Percentiles rank a stretch among this genome's conserved stretches.
These are phyloP conservation scores for Amanita molliuscula DNA, from an alignment of 768 basidiomycete genomes.

Conservation along the genomic window DNA sequence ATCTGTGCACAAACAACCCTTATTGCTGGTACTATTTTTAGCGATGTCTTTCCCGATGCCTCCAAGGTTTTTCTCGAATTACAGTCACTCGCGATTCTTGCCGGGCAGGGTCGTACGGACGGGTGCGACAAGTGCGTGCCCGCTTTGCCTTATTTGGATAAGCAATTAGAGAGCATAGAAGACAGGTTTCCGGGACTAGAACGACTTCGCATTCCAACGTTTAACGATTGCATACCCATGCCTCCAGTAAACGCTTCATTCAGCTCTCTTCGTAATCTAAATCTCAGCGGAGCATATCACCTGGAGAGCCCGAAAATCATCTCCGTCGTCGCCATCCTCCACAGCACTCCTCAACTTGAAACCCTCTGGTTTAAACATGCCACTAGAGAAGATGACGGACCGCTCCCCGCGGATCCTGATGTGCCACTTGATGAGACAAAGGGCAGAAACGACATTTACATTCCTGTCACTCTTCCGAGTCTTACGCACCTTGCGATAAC, in stretches of 20 bases:
- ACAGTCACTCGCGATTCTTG: not conserved
- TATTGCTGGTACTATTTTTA: not conserved
- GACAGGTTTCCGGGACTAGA: not conserved
- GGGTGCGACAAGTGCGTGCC: no score
- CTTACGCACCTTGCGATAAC: conserved; percentile 5
- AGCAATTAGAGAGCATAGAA: not conserved
- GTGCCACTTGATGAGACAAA: not conserved
- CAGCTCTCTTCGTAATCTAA: not conserved
- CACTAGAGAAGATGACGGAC: not conserved
- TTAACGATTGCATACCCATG: conserved; percentile 1
- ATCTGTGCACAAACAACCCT: not conserved
- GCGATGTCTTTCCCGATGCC: not conserved
- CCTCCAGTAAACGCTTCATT: not conserved
- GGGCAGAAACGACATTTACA: not conserved
- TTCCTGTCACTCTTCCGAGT: conserved; percentile 1
- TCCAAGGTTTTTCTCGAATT: not conserved
- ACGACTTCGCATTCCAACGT: not conserved
- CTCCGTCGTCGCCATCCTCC: not conserved
- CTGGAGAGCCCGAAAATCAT: not conserved
- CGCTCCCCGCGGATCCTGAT: not conserved
- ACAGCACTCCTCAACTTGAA: conserved; percentile 6
- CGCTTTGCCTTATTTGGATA: not conserved
- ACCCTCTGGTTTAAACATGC: conserved; percentile 6
- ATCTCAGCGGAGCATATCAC: not conserved
- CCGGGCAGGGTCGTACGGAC: not conserved